A percentile compares a stretch with the other conserved stretches of the same genome.
Evolutionary conservation across 2,329 filamentous ascomycete species (phyloP).

Genomic region (Ascochyta koolunga): DNA sequence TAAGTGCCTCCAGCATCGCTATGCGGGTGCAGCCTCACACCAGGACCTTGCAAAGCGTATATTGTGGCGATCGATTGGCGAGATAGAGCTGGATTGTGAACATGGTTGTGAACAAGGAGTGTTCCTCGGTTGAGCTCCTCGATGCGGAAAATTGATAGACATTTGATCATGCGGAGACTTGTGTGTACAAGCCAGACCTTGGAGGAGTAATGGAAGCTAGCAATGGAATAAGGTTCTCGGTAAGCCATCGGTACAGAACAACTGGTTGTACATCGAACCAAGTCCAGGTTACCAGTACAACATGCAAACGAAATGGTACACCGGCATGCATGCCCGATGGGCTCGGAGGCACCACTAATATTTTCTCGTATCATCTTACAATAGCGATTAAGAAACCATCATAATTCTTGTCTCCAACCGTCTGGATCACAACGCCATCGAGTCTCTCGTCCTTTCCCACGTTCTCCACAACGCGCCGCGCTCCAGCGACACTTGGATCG

Average conservation of each 20-base stretch:
- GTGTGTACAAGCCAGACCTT: neutral
- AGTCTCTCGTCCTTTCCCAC: constrained; percentile 52
- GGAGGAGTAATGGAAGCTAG: neutral
- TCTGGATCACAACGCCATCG: constrained; percentile 53
- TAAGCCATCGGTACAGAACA: neutral
- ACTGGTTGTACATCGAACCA: neutral
- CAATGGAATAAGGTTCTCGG: neutral
- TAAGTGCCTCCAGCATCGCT: constrained; percentile 1
- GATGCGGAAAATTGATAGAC: neutral
- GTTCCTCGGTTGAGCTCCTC: neutral
- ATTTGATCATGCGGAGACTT: neutral
- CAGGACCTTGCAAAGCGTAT: neutral
- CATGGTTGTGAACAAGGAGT: neutral
- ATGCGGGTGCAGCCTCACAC: neutral
- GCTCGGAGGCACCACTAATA: neutral
- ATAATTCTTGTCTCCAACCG: constrained; percentile 55
- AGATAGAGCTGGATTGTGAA: neutral
- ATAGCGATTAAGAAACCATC: constrained; percentile 54
- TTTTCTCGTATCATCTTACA: constrained; percentile 34
- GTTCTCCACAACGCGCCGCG: constrained; percentile 50
- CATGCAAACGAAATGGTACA: neutral
- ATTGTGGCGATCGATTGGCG: neutral
- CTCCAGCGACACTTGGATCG: constrained; percentile 40
- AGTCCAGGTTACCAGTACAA: neutral
- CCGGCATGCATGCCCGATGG: neutral